Evolutionary conservation across 1,139 yeast genomes (phyloP).

Genomic region (Nakaseomyces kungkrabaensis): DNA sequence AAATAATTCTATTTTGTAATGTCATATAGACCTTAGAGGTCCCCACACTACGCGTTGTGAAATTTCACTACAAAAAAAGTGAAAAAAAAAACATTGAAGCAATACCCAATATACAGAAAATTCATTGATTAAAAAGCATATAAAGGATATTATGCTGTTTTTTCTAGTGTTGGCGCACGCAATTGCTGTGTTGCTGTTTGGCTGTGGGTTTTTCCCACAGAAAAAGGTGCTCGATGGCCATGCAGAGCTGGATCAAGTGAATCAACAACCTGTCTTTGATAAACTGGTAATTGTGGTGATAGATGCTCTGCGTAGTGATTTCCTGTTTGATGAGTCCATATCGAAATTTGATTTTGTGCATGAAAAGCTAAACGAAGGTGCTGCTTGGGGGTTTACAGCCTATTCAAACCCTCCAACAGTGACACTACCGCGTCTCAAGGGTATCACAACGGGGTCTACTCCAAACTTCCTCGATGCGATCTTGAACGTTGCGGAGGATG

Average conservation of each 20-base stretch:
- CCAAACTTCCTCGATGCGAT: conserved; percentile 81
- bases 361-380: conserved; percentile 49
- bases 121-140: background rate
- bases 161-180: conserved; percentile 2
- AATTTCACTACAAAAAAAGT: too few relatives aligned
- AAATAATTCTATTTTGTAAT: background rate
- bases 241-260: conserved; percentile 12
- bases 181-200: conserved; percentile 3
- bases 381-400: conserved; percentile 83
- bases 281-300: conserved; percentile 73
- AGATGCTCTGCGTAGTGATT: conserved; percentile 89
- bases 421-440: conserved; percentile 68
- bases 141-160: background rate
- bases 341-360: conserved; percentile 65
- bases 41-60: too few relatives aligned
- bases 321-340: conserved; percentile 49
- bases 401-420: conserved; percentile 83
- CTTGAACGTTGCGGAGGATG: conserved; percentile 87
- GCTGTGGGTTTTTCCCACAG: conserved; percentile 5
- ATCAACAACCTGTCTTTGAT: conserved; percentile 43
- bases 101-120: background rate
- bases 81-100: background rate
- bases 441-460: conserved; percentile 72
- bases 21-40: too few relatives aligned
- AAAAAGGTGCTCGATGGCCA: conserved; percentile 4